Conservation (phyloP, 768 basidiomycete genomes). For the Cystobasidium onofrii region DNA sequence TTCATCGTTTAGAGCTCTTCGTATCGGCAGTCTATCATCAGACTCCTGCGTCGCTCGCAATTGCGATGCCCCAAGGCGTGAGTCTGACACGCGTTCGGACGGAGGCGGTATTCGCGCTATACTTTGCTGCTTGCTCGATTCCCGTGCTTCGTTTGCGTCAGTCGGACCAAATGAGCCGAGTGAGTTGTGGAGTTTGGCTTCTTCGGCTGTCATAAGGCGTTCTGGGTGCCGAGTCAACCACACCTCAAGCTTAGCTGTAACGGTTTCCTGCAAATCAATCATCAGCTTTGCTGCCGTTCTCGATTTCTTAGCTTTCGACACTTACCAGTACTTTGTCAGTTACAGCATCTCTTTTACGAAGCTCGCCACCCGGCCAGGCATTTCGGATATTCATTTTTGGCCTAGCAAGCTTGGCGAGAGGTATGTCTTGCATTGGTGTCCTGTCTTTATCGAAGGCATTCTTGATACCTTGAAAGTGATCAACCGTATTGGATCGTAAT, state of each 20-base stretch:
- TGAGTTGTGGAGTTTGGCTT: background rate
- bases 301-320: no score
- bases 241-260: background rate
- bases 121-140: background rate
- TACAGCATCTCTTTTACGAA: slow-evolving; percentile 7
- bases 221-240: background rate
- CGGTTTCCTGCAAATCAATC: background rate
- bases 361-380: slow-evolving; percentile 13
- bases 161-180: background rate
- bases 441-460: background rate
- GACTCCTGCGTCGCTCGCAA: no score
- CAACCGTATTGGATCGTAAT: background rate
- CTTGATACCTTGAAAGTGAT: background rate
- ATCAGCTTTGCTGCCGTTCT: background rate
- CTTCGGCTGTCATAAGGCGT: background rate
- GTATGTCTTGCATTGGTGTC: background rate
- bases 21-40: no score
- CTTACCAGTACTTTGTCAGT: slow-evolving; percentile 25
- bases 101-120: background rate
- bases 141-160: background rate
- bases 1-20: no score
- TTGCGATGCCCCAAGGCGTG: no score
- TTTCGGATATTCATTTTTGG: slow-evolving; percentile 4
- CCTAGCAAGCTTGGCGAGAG: background rate
- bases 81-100: no score